Evolutionary conservation across 1,139 yeast species (phyloP), one percentile per base, ranked within the genome.

Genomic region (Diutina rugosa): DNA sequence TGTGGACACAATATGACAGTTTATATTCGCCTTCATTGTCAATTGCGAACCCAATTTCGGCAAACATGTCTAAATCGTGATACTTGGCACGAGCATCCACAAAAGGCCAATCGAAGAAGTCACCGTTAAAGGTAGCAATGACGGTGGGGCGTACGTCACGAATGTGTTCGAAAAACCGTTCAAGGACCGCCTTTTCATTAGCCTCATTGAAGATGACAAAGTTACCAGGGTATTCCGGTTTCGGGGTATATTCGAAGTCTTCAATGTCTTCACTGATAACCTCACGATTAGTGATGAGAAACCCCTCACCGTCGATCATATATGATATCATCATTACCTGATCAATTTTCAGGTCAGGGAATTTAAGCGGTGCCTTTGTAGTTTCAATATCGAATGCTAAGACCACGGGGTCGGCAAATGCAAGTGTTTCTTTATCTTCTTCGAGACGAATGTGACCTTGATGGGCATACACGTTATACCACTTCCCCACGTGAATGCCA

Each of bases 321-420:
- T 95, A 95, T 2, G 99, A 95, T 58, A 95, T 93, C 99, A 95
- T 95, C 98, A 95, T 95, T 54, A 95, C 80, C 69, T 90, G 96
- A 72, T 95, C 99, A n/a, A 87, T 77, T 26, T 87, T 77, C 4
- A 97, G 81, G 65, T 90, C 99, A 0, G 99, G 99, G 62, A 95
- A 95, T 67, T 95, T 95, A 58, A 95, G 78, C 1, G 99, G 98
- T 18, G 95, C 90, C 68, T 95, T 95, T 4, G 98, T 90, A 1
- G 99, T 95, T 74, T 95, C 99, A 57, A 95, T 95, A 78, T 95
- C 99, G 67, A 89, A 95, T 0, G 99, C 99, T 66, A 95, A 71
- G 5, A 95, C 93, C 10, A 95, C 97, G 0, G 99, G 99, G 67
- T 95, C 99, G 5, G 99, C 97, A 71, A 96, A 95, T 52, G 95